These are phyloP conservation scores for Alternaria sp. DNA, from an alignment of 2,329 filamentous ascomycete genomes.

Conservation along the genomic window DNA sequence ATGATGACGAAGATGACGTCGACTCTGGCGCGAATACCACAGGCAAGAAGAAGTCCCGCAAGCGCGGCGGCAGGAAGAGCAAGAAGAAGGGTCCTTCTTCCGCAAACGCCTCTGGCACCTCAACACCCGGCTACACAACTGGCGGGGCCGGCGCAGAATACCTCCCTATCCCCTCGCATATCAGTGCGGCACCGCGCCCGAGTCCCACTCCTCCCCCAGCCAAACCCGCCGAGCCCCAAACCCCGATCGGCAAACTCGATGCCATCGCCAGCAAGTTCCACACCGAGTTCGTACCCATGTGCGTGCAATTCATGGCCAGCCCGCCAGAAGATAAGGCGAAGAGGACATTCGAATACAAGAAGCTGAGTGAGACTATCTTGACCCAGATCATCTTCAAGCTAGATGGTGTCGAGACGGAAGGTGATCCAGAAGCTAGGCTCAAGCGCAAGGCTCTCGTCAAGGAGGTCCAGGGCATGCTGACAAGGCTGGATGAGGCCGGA, in stretches of 20 bases:
- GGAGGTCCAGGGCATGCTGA: slow-evolving; percentile 71
- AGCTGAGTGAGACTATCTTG: slow-evolving; percentile 76
- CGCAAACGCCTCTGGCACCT: slow-evolving; percentile 50
- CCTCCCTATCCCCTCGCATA: slow-evolving; percentile 46
- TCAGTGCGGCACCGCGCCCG: slow-evolving; percentile 42
- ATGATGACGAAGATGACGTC: slow-evolving; percentile 43
- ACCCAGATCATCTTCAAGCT: slow-evolving; percentile 78
- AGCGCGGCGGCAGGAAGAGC: slow-evolving; percentile 49
- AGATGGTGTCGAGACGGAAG: slow-evolving; percentile 77
- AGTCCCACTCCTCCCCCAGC: slow-evolving; percentile 44
- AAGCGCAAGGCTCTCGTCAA: slow-evolving; percentile 76
- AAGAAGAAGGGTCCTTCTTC: slow-evolving; percentile 54
- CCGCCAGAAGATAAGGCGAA: slow-evolving; percentile 69
- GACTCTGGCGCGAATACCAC: slow-evolving; percentile 35
- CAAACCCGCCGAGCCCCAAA: slow-evolving; percentile 36
- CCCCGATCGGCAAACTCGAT: slow-evolving; percentile 65
- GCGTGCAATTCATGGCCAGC: slow-evolving; percentile 64
- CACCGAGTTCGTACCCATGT: slow-evolving; percentile 69
- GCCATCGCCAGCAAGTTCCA: slow-evolving; percentile 71
- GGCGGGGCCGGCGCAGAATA: slow-evolving; percentile 45
- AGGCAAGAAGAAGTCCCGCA: slow-evolving; percentile 45
- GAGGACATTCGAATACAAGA: slow-evolving; percentile 75
- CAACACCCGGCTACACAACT: slow-evolving; percentile 50
- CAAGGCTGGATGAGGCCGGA: slow-evolving; percentile 64
- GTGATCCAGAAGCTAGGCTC: slow-evolving; percentile 68